These are phyloP conservation scores for Aureobasidium sp. DNA, from an alignment of 2,329 filamentous ascomycete genomes.

Conservation along the genomic window DNA sequence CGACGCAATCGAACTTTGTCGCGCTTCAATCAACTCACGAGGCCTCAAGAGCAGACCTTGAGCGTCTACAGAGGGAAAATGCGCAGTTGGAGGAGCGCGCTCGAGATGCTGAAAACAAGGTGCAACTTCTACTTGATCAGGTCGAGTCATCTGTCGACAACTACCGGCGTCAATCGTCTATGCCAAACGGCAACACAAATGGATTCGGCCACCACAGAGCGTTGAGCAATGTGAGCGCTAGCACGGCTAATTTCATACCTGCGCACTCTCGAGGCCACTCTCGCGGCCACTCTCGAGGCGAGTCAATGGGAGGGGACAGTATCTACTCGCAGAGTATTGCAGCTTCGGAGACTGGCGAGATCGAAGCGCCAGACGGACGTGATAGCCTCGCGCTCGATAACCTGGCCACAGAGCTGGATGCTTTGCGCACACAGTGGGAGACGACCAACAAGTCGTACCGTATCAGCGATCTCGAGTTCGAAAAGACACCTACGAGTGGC, in stretches of 20 bases:
- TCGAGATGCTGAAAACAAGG: conserved; percentile 83
- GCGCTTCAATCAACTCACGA: conserved; percentile 32
- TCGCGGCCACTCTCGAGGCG: conserved; percentile 43
- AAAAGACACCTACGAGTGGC: conserved; percentile 9
- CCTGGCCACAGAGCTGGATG: conserved; percentile 79
- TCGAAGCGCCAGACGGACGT: conserved; percentile 29
- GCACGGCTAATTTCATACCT: conserved; percentile 25
- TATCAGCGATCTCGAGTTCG: conserved; percentile 53
- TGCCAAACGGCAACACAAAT: conserved; percentile 21
- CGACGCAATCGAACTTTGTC: conserved; percentile 41
- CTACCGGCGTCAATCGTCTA: conserved; percentile 68
- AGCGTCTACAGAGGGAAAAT: conserved; percentile 78
- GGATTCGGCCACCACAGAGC: conserved; percentile 41
- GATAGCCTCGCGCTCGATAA: conserved; percentile 74
- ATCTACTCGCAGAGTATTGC: conserved; percentile 40
- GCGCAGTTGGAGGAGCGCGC: conserved; percentile 71
- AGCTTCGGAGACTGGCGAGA: conserved; percentile 18
- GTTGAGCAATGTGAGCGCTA: conserved; percentile 25
- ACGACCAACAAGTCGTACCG: conserved; percentile 93
- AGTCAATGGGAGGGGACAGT: conserved; percentile 54
- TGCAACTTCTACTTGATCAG: conserved; percentile 85
- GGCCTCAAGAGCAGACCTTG: conserved; percentile 57
- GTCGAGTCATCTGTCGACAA: conserved; percentile 90
- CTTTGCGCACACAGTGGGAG: conserved; percentile 86
- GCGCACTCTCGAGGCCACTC: conserved; percentile 29